Conservation (phyloP, 2,329 filamentous ascomycete species). For the Chrysoporthe cubensis region DNA sequence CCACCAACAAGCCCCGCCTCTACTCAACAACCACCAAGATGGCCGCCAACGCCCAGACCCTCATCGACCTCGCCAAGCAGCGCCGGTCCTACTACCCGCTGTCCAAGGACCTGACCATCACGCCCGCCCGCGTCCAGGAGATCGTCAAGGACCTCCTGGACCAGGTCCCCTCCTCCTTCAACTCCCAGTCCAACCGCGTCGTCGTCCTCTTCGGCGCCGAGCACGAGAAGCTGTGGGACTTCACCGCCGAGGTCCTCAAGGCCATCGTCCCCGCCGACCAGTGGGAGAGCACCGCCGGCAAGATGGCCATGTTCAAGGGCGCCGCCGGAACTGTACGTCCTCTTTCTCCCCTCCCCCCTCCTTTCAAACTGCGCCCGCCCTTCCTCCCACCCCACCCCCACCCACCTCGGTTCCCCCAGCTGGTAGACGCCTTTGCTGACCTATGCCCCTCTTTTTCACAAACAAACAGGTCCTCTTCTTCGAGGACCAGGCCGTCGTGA, state of each 20-base stretch:
- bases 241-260: constrained; percentile 67
- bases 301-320: constrained; percentile 63
- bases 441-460: background rate
- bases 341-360: background rate
- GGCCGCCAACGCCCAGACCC: constrained; percentile 49
- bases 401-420: no score
- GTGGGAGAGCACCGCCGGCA: constrained; percentile 57
- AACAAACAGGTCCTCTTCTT: constrained; percentile 74
- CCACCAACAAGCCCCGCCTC: constrained; percentile 30
- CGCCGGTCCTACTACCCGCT: constrained; percentile 74
- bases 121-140: constrained; percentile 63
- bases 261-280: constrained; percentile 67
- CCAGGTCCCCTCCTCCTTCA: constrained; percentile 81
- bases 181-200: constrained; percentile 80
- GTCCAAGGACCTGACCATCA: constrained; percentile 64
- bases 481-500: constrained; percentile 72
- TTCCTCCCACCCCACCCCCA: no score
- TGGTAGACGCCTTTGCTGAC: no score
- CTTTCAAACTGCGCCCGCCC: background rate
- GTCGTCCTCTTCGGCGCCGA: constrained; percentile 80
- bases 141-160: constrained; percentile 67
- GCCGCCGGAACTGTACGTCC: constrained; percentile 76
- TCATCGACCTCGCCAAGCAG: constrained; percentile 67
- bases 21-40: constrained; percentile 42
- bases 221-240: constrained; percentile 87